A percentile compares a stretch with the other conserved stretches of the same genome.
phyloP scores from a whole-genome alignment of 1,284 basidiomycete species.

The Naganishia sp. region DNA sequence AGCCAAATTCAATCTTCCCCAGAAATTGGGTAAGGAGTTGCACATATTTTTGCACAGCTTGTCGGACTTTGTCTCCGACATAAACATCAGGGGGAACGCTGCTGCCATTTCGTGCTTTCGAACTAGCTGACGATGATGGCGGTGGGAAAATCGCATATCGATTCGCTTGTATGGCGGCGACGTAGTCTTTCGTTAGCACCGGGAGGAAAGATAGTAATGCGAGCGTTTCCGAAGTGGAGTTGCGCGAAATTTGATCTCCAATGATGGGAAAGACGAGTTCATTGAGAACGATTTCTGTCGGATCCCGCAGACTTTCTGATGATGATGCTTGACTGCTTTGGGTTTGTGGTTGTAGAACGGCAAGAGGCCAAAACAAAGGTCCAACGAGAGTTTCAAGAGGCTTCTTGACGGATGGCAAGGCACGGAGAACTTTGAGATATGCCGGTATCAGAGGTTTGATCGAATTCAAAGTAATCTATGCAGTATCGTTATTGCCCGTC shows the following conservation, averaged over 20 bases:
- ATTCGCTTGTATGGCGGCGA: conserved; percentile 35
- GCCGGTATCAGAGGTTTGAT: conserved; percentile 29
- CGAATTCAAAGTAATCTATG: conserved; percentile 38
- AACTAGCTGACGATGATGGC: conserved; percentile 32
- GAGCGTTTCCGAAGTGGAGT: neutral
- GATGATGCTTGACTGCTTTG: conserved; percentile 20
- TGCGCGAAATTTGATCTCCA: neutral
- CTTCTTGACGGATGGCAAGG: conserved; percentile 34
- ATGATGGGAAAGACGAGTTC: conserved; percentile 21
- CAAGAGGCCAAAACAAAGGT: conserved; percentile 39
- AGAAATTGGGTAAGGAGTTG: conserved; percentile 33
- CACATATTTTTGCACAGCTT: conserved; percentile 38
- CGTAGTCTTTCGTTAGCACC: conserved; percentile 30
- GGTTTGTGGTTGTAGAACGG: conserved; percentile 33
- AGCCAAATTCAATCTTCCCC: conserved; percentile 27
- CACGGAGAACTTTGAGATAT: conserved; percentile 37
- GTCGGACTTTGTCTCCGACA: conserved; percentile 43
- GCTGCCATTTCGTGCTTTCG: conserved; percentile 11
- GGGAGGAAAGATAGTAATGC: conserved; percentile 16
- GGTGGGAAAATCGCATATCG: conserved; percentile 44
- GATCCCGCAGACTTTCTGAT: conserved; percentile 19
- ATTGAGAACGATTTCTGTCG: conserved; percentile 6
- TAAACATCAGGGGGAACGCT: conserved; percentile 43
- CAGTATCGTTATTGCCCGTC: neutral
- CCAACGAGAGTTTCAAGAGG: conserved; percentile 34